Conservation (phyloP, 306 rosid species). For the Vigna mungo region DNA sequence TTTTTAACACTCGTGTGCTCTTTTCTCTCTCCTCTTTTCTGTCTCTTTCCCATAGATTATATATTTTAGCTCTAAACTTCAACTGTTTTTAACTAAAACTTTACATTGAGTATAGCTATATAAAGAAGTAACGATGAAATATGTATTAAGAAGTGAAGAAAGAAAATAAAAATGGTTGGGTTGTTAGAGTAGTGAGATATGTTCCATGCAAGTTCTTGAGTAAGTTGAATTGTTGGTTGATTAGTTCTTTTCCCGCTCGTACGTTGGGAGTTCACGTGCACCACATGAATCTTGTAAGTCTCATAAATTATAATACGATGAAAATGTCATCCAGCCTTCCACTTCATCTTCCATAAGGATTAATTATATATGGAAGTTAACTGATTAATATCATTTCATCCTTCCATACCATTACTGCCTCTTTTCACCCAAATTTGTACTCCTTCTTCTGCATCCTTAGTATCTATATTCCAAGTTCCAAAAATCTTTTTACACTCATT, state of each 20-base stretch:
- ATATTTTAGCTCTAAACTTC: slow-evolving; percentile 1
- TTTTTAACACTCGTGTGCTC: no score
- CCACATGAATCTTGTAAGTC: slow-evolving; percentile 38
- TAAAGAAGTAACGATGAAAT: no score
- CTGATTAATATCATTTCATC: no score
- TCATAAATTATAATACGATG: slow-evolving; percentile 12
- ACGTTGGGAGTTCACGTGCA: slow-evolving; percentile 44
- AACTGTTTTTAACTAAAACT: slow-evolving; percentile 43
- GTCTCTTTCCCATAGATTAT: slow-evolving; percentile 29
- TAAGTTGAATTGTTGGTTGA: background rate
- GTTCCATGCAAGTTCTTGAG: slow-evolving; percentile 21
- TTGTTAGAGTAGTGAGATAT: background rate
- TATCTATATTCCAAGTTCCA: no score
- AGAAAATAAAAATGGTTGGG: background rate
- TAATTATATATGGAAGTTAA: no score
- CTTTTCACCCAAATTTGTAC: no score
- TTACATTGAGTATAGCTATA: background rate
- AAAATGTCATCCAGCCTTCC: background rate
- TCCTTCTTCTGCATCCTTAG: no score
- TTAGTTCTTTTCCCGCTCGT: background rate
- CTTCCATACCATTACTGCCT: no score
- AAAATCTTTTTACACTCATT: no score
- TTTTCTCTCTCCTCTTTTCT: background rate
- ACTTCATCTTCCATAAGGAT: background rate
- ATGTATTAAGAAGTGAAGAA: background rate